Base-by-base conservation (phyloP, 345 rosid species). In the Salix exigua region DNA sequence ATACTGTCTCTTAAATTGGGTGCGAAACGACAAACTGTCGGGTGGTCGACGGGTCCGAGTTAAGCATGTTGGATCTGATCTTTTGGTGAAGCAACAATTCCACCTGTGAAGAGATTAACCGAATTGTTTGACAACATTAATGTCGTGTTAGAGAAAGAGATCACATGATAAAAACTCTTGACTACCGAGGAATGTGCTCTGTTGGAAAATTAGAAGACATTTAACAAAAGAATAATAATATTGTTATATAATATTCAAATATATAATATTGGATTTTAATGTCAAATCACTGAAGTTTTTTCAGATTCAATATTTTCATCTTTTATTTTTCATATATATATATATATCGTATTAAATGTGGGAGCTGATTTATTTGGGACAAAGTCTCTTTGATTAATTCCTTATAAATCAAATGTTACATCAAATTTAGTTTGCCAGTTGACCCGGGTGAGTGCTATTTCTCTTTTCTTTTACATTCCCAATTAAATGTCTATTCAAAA, bases 1-100 rank as follows among this genome's bases (percentile, higher is more conserved):
- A 23, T 66, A 37, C 25, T 26, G 68, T 73, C 25, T 71, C 84
- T 78, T 77, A 60, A 37, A 74, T 30, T 77, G 84, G 81, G 72
- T 26, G 72, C 86, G 69, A 81, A 72, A 31, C 55, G 70, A 69
- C 77, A 50, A 26, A 6, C 7, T 82, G 72, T 78, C 70, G 55
- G 73, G 74, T 78, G 70, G 17, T 69, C 30, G 55, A 42, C 64
- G 76, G 28, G 69, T 58, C 62, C 28, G 62, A 11, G 62, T 58
- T 10, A 23, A 23, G 28, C 62, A n/a, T 58, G 62, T 10, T n/a
- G 62, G 28, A 10, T 9, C 16, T 58, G 28, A n/a, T 9, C 28
- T n/a, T 9, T n/a, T 31, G 61, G 35, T 40, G n/a, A 44, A 64
- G 13, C 62, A 28, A 21, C 60, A 44, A 63, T 4, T 7, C 21